Evolutionary conservation across 2,329 filamentous ascomycete species (phyloP).

Genomic region (Xylaria hypoxylon): DNA sequence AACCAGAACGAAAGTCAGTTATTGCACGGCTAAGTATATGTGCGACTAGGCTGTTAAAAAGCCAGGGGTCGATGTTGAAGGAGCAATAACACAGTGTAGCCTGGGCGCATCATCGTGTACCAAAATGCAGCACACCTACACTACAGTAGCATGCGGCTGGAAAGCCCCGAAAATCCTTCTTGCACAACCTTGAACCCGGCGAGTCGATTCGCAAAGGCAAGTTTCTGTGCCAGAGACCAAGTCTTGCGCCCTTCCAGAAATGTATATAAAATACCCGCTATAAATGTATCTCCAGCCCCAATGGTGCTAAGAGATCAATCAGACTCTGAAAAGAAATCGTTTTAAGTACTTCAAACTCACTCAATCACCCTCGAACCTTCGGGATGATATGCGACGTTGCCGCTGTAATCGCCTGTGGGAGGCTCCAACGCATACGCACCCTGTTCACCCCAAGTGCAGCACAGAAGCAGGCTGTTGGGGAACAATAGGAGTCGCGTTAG

Average conservation of each 20-base stretch:
- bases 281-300: conserved; percentile 1
- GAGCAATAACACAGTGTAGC: no score
- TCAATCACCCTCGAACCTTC: neutral
- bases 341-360: neutral
- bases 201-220: conserved; percentile 3
- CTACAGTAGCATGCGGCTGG: neutral
- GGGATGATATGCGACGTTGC: neutral
- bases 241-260: neutral
- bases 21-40: no score
- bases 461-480: neutral
- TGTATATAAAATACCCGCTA: neutral
- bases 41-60: neutral
- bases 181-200: neutral
- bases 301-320: neutral
- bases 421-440: neutral
- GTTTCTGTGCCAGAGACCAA: neutral
- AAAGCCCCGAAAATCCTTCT: neutral
- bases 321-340: neutral
- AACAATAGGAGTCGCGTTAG: neutral
- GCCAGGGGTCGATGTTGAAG: no score
- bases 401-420: neutral
- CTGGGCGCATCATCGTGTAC: no score
- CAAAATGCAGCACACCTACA: no score
- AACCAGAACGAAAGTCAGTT: neutral
- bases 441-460: neutral